Evolutionary conservation across 768 basidiomycete genomes (phyloP), one percentile per base, ranked within the genome.

Genomic region (Boletus reticulatus): DNA sequence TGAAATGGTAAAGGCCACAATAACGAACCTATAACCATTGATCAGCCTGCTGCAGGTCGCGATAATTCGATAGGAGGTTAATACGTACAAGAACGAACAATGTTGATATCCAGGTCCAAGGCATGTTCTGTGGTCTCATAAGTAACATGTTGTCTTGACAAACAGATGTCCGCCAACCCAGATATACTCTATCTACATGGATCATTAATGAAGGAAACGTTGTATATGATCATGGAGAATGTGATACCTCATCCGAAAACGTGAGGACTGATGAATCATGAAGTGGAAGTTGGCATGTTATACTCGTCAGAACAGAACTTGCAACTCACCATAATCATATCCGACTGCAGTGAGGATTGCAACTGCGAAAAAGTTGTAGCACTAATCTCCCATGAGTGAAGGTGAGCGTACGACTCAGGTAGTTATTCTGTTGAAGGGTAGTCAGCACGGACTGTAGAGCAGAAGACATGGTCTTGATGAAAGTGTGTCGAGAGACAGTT

Each of bases 241-340:
- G 34, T 36, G 34, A 14, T 60, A 60, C 60, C 50, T 61, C 53
- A 6, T 42, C 17, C 10, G 58, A 31, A 8, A 61, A 47, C 22
- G 53, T 56, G 4, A 61, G 58, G 37, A 43, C 60, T 61, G 31
- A 17, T 1, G 19, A 43, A 14, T 36, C 34, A 36, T 36, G 34
- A 14, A n/a, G 16, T 16, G 17, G 1, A 19, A 13, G 10, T 53
- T 5, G 11, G 10, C 36, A 49, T 2, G 16, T 50, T 6, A 49
- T 4, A 10, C 51, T 4, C 13, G 2, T 9, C 7, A 2, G 12
- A 6, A 38, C 4, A 43, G 36, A 47, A 13, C 32, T 3, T 5
- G 22, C 16, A 6, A 24, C 48, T 48, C 11, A 59, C 57, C 8
- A 4, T 61, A 61, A 52, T 59, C 60, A 11, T 61, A 59, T 32